Evolutionary conservation across 805 yeast species (phyloP), one percentile per base, ranked within the genome.

Genomic region (Metschnikowia amazonensis): DNA sequence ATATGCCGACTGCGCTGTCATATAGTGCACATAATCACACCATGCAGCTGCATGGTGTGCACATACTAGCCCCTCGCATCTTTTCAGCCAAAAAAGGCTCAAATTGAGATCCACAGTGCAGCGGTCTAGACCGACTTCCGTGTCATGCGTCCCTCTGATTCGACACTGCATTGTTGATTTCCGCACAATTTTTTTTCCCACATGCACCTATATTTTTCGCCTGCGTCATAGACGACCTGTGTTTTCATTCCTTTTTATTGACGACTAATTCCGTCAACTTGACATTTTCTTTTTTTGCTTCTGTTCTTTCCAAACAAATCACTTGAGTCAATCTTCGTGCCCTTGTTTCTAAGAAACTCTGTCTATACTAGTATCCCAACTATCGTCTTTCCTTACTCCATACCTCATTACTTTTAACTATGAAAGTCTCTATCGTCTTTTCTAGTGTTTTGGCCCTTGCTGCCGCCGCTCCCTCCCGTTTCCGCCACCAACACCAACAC

Each of bases 401-500:
- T 24, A 36, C 9, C 36, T 34, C 17, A 34, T 42, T 42, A 32
- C 38, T 39, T n/a, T 9, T 42, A 21, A 29, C 28, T 7, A 52
- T 52, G 56, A 50, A 48, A 37, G 35, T 51, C 10, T 27, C 56
- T 9, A 28, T 52, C 17, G 52, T 49, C 36, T 41, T 53, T 25
- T 42, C 56, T 45, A 45, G 46, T 33, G 40, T 52, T 17, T 46
- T 50, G 42, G 56, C 56, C 30, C 24, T 50, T 36, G 50, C 50
- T 31, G 36, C 51, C 30, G 54, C 57, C 42, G 51, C 51, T 10
- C 50, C 49, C 18, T 46, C 53, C 45, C 46, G 47, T 20, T 68
- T 65, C 52, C 61, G 60, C 48, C 74, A 63, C 48, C 74, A 67
- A 50, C 72, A 68, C n/a, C n/a, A n/a, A n/a, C n/a, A n/a, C 46